A percentile compares a stretch with the other conserved stretches of the same genome.
These are phyloP conservation scores for Crithidia sp. DNA, from an alignment of 208 protist species.

Conservation along the genomic window DNA sequence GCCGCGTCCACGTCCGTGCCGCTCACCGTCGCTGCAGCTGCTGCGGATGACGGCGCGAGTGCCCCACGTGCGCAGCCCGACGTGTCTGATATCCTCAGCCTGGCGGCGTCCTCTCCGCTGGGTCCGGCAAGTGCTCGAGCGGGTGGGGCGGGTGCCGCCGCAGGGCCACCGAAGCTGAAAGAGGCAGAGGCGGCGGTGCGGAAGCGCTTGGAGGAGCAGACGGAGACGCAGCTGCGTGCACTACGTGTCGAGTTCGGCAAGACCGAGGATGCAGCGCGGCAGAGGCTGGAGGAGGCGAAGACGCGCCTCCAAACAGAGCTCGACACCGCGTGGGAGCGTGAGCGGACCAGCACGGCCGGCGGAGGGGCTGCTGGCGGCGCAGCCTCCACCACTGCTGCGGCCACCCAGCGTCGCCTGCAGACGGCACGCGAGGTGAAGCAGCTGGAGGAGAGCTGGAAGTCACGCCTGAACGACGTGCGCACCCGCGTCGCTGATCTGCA, in stretches of 20 bases:
- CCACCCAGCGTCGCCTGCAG: constrained; percentile 22
- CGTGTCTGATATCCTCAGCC: constrained; percentile 27
- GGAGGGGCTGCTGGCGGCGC: neutral
- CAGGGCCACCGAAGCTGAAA: constrained; percentile 33
- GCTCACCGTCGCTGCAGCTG: constrained; percentile 1
- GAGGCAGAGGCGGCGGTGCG: constrained; percentile 63
- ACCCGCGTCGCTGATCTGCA: constrained; percentile 29
- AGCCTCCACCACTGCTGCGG: neutral
- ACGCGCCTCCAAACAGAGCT: constrained; percentile 25
- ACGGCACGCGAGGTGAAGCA: constrained; percentile 38
- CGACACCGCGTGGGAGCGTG: constrained; percentile 30
- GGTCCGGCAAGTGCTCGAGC: neutral
- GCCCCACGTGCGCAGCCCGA: constrained; percentile 20
- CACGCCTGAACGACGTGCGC: constrained; percentile 32
- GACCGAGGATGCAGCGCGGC: constrained; percentile 27
- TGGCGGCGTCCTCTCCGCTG: constrained; percentile 7
- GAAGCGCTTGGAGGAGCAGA: constrained; percentile 62
- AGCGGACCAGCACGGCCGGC: constrained; percentile 6
- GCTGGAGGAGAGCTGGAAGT: constrained; percentile 38
- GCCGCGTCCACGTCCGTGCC: neutral
- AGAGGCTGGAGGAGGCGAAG: constrained; percentile 29
- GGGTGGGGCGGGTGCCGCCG: neutral
- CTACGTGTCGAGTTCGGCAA: constrained; percentile 49
- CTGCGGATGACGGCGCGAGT: constrained; percentile 13
- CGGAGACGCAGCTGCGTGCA: constrained; percentile 40